Conservation (phyloP, 371 early-diverging fungal genomes). For the Mortierella sp. region DNA sequence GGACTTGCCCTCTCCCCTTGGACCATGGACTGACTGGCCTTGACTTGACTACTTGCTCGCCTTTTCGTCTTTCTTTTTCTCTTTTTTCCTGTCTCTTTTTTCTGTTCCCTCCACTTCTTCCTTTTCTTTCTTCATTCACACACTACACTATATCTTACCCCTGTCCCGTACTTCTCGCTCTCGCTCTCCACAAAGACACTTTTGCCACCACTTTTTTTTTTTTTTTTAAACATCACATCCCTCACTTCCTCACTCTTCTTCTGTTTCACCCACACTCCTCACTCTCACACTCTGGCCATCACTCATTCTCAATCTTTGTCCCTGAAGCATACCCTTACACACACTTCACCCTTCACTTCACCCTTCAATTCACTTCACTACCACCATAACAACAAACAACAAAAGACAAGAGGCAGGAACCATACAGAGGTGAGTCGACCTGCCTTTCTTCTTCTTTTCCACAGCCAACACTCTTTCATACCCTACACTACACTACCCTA, state of each 20-base stretch:
- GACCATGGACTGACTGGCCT: too few relatives aligned
- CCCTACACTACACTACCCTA: too few relatives aligned
- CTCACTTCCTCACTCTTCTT: neutral
- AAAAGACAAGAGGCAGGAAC: too few relatives aligned
- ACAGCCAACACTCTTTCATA: too few relatives aligned
- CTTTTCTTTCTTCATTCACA: conserved; percentile 3
- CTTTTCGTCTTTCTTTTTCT: neutral
- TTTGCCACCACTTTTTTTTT: too few relatives aligned
- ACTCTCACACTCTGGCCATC: neutral
- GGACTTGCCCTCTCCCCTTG: too few relatives aligned
- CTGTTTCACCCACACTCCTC: neutral
- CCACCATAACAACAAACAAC: neutral
- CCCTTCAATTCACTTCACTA: neutral
- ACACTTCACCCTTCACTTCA: neutral
- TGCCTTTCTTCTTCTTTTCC: too few relatives aligned
- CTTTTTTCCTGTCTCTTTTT: neutral
- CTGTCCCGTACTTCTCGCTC: neutral
- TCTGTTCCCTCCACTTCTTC: neutral
- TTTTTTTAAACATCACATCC: too few relatives aligned
- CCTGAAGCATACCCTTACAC: too few relatives aligned
- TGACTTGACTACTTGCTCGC: neutral
- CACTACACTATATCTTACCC: neutral
- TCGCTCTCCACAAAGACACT: neutral
- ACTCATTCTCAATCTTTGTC: neutral
- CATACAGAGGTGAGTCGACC: too few relatives aligned